These are phyloP conservation scores for Gossypium stocksii DNA, from an alignment of 345 rosid species.

Conservation along the genomic window DNA sequence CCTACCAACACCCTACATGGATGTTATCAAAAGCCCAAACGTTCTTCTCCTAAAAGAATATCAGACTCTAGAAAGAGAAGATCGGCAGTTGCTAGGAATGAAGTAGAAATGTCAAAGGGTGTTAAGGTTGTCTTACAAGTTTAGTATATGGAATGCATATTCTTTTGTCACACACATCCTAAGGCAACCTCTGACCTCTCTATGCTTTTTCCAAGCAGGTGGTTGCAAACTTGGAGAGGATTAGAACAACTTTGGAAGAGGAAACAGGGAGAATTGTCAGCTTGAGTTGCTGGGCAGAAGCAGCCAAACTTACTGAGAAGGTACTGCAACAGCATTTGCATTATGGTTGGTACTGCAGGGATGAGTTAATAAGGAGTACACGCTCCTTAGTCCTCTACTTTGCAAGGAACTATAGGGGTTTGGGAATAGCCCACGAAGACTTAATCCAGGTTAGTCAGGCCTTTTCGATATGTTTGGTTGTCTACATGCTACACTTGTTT, in stretches of 20 bases:
- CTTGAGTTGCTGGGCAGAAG: conserved; percentile 78
- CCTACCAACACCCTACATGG: conserved; percentile 25
- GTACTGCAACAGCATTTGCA: conserved; percentile 48
- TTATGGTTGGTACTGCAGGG: conserved; percentile 80
- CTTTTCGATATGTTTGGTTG: not conserved
- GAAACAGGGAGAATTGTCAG: conserved; percentile 55
- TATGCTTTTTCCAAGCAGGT: conserved; percentile 36
- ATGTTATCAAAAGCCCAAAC: conserved; percentile 16
- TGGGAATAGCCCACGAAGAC: conserved; percentile 62
- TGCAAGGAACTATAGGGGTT: conserved; percentile 71
- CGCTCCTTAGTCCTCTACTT: conserved; percentile 60
- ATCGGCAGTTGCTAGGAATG: conserved; percentile 53
- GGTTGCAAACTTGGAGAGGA: conserved; percentile 59
- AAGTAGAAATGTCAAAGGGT: conserved; percentile 70
- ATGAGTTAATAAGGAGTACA: conserved; percentile 61
- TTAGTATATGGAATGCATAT: not conserved
- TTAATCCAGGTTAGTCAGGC: conserved; percentile 54
- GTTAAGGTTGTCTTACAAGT: conserved; percentile 55
- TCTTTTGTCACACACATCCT: conserved; percentile 13
- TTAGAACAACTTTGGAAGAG: conserved; percentile 51
- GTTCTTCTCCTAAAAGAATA: conserved; percentile 28
- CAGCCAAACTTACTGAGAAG: conserved; percentile 63
- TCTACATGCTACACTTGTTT: not conserved
- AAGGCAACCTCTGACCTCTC: conserved; percentile 19
- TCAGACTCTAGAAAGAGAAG: conserved; percentile 44